Evolutionary conservation across 306 rosid species (phyloP).

Genomic region (Dryas alaskensis): DNA sequence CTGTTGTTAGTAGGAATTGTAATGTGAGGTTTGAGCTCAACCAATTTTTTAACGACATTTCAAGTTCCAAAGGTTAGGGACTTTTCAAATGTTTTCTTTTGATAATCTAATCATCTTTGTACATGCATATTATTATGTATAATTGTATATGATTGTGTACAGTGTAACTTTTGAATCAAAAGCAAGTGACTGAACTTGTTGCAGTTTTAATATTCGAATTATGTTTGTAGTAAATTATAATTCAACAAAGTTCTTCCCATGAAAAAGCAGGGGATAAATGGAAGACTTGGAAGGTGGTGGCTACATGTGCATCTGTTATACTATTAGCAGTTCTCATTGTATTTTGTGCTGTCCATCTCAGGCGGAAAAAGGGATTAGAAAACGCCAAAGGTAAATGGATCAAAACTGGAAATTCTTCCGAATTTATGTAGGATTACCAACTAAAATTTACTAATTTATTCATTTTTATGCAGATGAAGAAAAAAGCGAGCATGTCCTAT

Average conservation of each 20-base stretch:
- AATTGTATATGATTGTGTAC: too few species aligned
- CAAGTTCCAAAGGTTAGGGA: slow-evolving; percentile 29
- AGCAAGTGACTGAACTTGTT: too few species aligned
- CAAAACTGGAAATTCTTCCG: neutral
- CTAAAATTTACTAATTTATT: neutral
- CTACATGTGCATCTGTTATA: slow-evolving; percentile 24
- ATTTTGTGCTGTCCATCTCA: slow-evolving; percentile 7
- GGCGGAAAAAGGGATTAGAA: slow-evolving; percentile 1
- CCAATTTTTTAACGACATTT: slow-evolving; percentile 33
- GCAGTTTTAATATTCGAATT: too few species aligned
- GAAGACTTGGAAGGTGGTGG: slow-evolving; percentile 44
- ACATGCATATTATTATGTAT: too few species aligned
- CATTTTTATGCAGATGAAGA: slow-evolving; percentile 30
- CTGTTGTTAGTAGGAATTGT: slow-evolving; percentile 39
- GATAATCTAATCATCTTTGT: neutral
- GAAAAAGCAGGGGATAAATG: slow-evolving; percentile 35
- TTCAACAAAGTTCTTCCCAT: neutral
- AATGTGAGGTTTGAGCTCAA: slow-evolving; percentile 39
- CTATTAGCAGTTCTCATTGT: slow-evolving; percentile 23
- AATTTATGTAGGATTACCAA: neutral
- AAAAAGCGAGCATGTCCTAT: slow-evolving; percentile 19
- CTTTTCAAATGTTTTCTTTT: neutral
- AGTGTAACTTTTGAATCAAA: too few species aligned
- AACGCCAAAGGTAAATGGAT: slow-evolving; percentile 25
- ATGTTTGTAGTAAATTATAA: neutral